Percentiles rank a stretch among this genome's conserved stretches.
Evolutionary conservation across 345 rosid species (phyloP).

Genomic region (Angophora floribunda): DNA sequence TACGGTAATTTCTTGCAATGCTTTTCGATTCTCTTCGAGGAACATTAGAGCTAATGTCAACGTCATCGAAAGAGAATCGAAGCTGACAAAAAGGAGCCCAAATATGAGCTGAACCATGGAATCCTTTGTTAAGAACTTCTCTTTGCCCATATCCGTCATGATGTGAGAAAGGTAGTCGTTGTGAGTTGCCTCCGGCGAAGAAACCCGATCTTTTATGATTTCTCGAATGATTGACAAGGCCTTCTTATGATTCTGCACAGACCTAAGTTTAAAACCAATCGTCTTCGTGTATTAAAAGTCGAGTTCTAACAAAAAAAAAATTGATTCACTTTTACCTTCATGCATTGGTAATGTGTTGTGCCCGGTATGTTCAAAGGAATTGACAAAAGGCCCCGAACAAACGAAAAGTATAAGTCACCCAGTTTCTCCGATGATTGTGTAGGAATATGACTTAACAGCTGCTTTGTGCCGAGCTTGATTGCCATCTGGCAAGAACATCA

Average conservation of each 20-base stretch:
- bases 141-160: slow-evolving; percentile 3
- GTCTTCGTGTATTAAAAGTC: not conserved
- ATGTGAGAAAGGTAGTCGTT: slow-evolving; percentile 7
- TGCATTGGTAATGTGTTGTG: slow-evolving; percentile 16
- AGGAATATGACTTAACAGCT: slow-evolving; percentile 6
- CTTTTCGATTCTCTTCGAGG: slow-evolving; percentile 14
- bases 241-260: not conserved
- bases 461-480: slow-evolving; percentile 3
- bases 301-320: not conserved
- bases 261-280: not conserved
- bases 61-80: slow-evolving; percentile 2
- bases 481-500: slow-evolving; percentile 1
- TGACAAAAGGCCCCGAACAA: slow-evolving; percentile 5
- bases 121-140: slow-evolving; percentile 17
- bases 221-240: not conserved
- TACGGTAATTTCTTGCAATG: slow-evolving; percentile 13
- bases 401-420: not conserved
- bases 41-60: slow-evolving; percentile 9
- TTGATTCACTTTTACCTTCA: slow-evolving; percentile 9
- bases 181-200: not conserved
- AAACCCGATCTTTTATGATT: not conserved
- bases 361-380: slow-evolving; percentile 29
- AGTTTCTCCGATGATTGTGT: not conserved
- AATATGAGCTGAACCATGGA: not conserved
- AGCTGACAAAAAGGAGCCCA: not conserved